phyloP scores from a whole-genome alignment of 2,329 filamentous ascomycete genomes.

The Colletotrichum navitas region DNA sequence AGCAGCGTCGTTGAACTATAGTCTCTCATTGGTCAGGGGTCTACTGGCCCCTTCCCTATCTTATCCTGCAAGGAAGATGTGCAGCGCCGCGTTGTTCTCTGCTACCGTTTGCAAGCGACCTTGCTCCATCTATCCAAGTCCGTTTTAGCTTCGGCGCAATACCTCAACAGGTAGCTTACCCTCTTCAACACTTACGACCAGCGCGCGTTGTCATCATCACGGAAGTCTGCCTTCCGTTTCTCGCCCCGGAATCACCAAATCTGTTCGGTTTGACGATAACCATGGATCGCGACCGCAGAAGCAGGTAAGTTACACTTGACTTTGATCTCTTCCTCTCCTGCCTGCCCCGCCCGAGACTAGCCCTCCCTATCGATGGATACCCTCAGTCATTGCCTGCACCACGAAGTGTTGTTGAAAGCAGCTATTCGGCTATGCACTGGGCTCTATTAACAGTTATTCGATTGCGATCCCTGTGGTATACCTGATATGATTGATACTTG shows the following conservation, averaged over 20 bases:
- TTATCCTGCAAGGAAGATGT: conserved; percentile 18
- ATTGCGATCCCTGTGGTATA: background rate
- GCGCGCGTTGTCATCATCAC: conserved; percentile 27
- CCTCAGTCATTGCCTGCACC: background rate
- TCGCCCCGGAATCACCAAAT: background rate
- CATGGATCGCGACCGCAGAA: conserved; percentile 56
- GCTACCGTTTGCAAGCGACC: conserved; percentile 21
- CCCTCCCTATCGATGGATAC: background rate
- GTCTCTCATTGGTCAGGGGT: background rate
- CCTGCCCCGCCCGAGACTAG: background rate
- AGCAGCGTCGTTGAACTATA: background rate
- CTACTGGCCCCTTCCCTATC: background rate
- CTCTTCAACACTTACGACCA: conserved; percentile 26
- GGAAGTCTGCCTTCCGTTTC: background rate
- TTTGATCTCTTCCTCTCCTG: background rate
- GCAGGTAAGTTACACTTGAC: conserved; percentile 49
- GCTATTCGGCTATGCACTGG: too few species aligned
- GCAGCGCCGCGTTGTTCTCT: conserved; percentile 13
- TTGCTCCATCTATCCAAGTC: conserved; percentile 33
- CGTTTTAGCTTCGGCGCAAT: conserved; percentile 28
- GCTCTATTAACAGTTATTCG: background rate
- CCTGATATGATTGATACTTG: background rate
- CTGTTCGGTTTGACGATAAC: background rate
- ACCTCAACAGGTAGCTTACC: background rate
- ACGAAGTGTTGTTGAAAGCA: background rate